These are phyloP conservation scores for Glycine latifolia DNA, from an alignment of 306 rosid species.

Conservation along the genomic window DNA sequence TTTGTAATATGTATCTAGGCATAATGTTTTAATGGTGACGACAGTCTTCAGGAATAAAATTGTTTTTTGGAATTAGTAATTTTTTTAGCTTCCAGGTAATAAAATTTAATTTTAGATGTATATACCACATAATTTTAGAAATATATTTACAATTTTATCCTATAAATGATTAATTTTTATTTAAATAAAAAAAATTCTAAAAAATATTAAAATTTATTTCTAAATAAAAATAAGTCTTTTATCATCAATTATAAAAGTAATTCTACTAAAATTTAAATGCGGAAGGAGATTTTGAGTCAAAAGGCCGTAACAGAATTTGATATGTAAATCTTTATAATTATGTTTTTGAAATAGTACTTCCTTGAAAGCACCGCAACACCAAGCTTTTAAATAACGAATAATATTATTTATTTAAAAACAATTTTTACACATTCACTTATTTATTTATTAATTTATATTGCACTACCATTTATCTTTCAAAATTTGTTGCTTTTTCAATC, in stretches of 20 bases:
- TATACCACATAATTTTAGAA: no score
- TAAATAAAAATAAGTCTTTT: neutral
- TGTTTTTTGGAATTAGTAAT: neutral
- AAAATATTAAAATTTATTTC: neutral
- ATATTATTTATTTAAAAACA: no score
- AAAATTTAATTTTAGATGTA: no score
- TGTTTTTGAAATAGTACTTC: neutral
- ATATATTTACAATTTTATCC: no score
- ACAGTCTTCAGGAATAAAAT: no score
- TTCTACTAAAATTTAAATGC: neutral
- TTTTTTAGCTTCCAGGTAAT: neutral
- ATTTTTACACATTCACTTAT: no score
- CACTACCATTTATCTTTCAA: no score
- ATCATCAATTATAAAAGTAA: neutral
- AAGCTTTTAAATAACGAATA: no score
- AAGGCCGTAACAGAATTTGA: neutral
- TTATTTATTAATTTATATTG: no score
- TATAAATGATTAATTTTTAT: neutral
- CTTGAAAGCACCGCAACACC: neutral
- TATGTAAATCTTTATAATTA: neutral
- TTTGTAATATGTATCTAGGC: neutral
- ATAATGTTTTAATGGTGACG: neutral
- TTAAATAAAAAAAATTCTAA: neutral
- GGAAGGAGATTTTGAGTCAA: neutral
- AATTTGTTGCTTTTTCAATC: no score